A percentile compares a stretch with the other conserved stretches of the same genome.
phyloP scores from a whole-genome alignment of 2,329 filamentous ascomycete species.

The Aspergillus fischeri region DNA sequence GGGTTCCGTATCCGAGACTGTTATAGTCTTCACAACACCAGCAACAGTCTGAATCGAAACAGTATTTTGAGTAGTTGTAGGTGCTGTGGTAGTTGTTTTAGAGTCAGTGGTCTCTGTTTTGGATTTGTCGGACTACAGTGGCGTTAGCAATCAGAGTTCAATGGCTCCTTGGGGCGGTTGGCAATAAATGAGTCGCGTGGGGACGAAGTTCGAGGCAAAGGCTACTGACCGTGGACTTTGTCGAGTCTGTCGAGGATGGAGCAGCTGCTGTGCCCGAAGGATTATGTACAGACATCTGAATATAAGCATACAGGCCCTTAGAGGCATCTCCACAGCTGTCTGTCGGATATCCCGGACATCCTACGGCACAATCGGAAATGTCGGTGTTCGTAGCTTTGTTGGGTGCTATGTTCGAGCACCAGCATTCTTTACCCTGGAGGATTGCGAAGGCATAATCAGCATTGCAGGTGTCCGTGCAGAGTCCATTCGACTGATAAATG shows the following conservation, averaged over 20 bases:
- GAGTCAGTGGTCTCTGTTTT: constrained; percentile 10
- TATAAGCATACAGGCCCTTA: constrained; percentile 42
- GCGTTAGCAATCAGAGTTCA: neutral
- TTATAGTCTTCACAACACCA: constrained; percentile 28
- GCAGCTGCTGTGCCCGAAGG: constrained; percentile 31
- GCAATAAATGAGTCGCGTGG: neutral
- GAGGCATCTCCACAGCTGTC: constrained; percentile 43
- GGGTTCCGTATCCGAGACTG: constrained; percentile 13
- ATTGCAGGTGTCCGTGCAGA: constrained; percentile 37
- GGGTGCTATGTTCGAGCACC: constrained; percentile 47
- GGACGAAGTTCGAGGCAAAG: neutral
- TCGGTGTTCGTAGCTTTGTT: constrained; percentile 29
- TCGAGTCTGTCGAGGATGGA: constrained; percentile 15
- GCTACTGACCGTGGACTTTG: constrained; percentile 26
- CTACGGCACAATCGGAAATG: constrained; percentile 32
- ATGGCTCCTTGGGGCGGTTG: neutral
- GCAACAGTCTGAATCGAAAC: constrained; percentile 22
- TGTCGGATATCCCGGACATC: constrained; percentile 45
- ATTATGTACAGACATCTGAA: constrained; percentile 31
- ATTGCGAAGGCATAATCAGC: constrained; percentile 44
- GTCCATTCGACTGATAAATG: constrained; percentile 45
- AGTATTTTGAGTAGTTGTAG: constrained; percentile 1
- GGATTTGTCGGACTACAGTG: neutral
- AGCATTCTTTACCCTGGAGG: constrained; percentile 44
- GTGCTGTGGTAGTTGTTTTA: constrained; percentile 13